Base-by-base conservation (phyloP, 1,139 yeast species). In the Hansenula sp. region DNA sequence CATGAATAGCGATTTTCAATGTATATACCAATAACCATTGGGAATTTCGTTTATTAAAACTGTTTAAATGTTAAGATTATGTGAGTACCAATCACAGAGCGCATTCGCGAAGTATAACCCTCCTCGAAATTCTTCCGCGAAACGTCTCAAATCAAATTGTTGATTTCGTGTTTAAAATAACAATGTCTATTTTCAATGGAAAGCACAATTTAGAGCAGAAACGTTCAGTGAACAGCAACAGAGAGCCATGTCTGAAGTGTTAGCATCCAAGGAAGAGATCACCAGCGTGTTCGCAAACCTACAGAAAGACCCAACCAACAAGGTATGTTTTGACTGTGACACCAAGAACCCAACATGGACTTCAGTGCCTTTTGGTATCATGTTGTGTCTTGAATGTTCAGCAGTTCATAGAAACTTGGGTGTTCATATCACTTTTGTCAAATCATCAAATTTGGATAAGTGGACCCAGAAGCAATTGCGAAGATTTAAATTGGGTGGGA, bases 341-440 rank as follows among this genome's bases (percentile, higher is more conserved):
- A 91, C 95, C 33, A 93, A 89, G 55, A 91, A 91, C 65, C 98
- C 99, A 27, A 96, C 96, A 43, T 93, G 99, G 99, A 94, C 98
- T 3, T 88, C 96, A 25, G 96, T 96, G 40, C 95, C 95, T 49
- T 90, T 89, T 62, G 98, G 98, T 46, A 90, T 93, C 44, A 84
- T 91, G 66, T 75, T 93, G 54, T 93, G 98, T 66, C 77, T 91
- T 46, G 96, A 91, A 61, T 93, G 98, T 66, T 95, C 97, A 48
- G 96, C 97, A n/a, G 79, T 85, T 48, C 99, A 93, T 66, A 80
- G 99, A 65, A 94, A 96, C 45, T 71, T 93, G 62, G 99, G 99
- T 43, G 98, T 91, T 40, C 99, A 93, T 63, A 84, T 93, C 54
- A 85, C 97, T 31, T 93, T 93, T 68, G 98, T 93, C 40, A 88